Percentiles rank a stretch among this genome's conserved stretches.
Conservation (phyloP, 208 protist genomes). For the Acanthamoeba royreba region DNA sequence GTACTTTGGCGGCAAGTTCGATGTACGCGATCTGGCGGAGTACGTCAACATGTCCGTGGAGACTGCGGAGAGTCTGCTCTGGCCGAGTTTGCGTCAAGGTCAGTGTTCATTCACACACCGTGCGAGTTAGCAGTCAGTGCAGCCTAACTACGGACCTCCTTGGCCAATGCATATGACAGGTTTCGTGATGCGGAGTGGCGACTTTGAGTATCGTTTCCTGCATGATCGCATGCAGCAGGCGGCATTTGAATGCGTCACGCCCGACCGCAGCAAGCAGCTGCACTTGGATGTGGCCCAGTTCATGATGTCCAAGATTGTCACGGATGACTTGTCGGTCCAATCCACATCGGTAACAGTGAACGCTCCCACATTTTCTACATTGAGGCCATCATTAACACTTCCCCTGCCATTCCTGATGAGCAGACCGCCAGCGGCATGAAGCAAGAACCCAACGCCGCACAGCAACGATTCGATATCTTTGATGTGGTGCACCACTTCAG, state of each 20-base stretch:
- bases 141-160: no score
- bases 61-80: not conserved
- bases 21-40: constrained; percentile 7
- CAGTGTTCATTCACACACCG: not conserved
- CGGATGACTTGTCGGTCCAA: not conserved
- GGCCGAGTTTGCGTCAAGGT: constrained; percentile 4
- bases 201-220: constrained; percentile 37
- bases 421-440: not conserved
- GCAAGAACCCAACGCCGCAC: not conserved
- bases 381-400: no score
- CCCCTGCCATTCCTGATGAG: not conserved
- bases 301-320: not conserved
- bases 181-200: not conserved
- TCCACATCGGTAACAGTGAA: not conserved
- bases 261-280: not conserved
- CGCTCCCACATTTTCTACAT: not conserved
- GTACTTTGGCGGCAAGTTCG: constrained; percentile 16
- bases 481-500: not conserved
- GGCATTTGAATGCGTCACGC: not conserved
- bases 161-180: not conserved
- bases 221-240: constrained; percentile 38
- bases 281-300: not conserved
- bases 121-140: no score
- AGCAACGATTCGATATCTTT: constrained; percentile 12
- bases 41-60: not conserved